Base-by-base conservation (phyloP, 2,329 filamentous ascomycete genomes). In the Phialocephala sp. region DNA sequence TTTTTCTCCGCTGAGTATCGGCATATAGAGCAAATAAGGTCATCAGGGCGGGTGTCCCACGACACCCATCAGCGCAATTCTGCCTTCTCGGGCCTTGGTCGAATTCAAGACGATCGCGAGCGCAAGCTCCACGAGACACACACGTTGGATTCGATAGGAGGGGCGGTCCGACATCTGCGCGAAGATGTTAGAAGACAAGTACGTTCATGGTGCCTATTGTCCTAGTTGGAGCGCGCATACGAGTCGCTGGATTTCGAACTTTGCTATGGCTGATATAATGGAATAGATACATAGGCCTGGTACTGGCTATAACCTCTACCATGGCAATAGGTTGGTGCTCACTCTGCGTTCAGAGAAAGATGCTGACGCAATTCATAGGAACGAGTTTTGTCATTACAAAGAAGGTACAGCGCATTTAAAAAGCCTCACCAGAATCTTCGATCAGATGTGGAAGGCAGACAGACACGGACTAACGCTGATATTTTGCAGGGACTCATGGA, bases 351-450 rank as follows among this genome's bases (percentile, higher is more conserved):
- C 54, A 47, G 45, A 65, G 50, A 66, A 54, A 52, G 63, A 43
- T 47, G 55, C 65, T 68, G 36, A 69, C 54, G 32, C 60, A 60
- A n/a, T 62, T 60, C 36, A 41, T 73, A 95, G 93, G 93, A 76
- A 93, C 92, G 60, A 97, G 94, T 85, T 99, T 99, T 79, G 94
- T 99, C 72, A 97, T 99, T 75, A 99, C 96, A 57, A 99, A 99
- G 82, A 98, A 97, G 87, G 92, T 95, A 82, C 78, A 80, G 77
- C 66, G 59, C 54, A 62, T 54, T 50, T 32, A 22, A 39, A 41
- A 24, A 22, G 24, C 43, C 24, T 56, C 27, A 12, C 12, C 27
- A 37, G 39, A 35, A 37, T 18, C 20, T 37, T 27, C 58, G 22
- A 12, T 52, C 45, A 37, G 39, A 64, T 41, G 54, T 59, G 43